phyloP scores from a whole-genome alignment of 495 filamentous ascomycete species.

The Aspergillus diversus region DNA sequence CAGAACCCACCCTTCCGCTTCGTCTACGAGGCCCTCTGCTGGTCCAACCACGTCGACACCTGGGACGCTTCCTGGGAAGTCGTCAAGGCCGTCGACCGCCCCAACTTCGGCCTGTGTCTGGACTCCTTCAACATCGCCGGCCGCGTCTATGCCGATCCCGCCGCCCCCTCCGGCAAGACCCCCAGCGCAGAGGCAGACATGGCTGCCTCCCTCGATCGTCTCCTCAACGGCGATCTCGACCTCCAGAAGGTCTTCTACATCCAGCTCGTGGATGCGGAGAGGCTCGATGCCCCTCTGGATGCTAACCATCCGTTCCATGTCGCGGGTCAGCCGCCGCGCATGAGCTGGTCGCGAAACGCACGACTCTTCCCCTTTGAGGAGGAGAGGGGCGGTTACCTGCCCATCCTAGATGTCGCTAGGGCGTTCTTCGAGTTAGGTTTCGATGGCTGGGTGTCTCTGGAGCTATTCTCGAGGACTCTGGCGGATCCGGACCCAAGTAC shows the following conservation, averaged over 20 bases:
- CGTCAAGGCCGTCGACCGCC: constrained; percentile 64
- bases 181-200: constrained; percentile 62
- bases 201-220: constrained; percentile 56
- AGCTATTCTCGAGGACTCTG: constrained; percentile 74
- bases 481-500: constrained; percentile 56
- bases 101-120: constrained; percentile 78
- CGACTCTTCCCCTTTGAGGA: constrained; percentile 76
- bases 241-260: constrained; percentile 76
- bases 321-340: constrained; percentile 63
- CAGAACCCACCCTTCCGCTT: constrained; percentile 64
- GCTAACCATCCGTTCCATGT: constrained; percentile 67
- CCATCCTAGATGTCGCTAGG: constrained; percentile 59
- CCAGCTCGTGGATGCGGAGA: constrained; percentile 78
- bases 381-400: constrained; percentile 72
- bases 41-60: constrained; percentile 71
- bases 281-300: constrained; percentile 60
- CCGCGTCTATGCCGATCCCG: constrained; percentile 72
- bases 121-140: constrained; percentile 84
- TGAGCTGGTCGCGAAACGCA: constrained; percentile 84
- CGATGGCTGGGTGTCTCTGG: constrained; percentile 77
- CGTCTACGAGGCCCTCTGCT: constrained; percentile 77
- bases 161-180: constrained; percentile 53
- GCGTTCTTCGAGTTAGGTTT: constrained; percentile 70
- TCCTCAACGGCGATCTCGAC: constrained; percentile 58
- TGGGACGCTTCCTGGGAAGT: constrained; percentile 77